phyloP scores from a whole-genome alignment of 768 basidiomycete genomes.

The Tylopilus sp. region DNA sequence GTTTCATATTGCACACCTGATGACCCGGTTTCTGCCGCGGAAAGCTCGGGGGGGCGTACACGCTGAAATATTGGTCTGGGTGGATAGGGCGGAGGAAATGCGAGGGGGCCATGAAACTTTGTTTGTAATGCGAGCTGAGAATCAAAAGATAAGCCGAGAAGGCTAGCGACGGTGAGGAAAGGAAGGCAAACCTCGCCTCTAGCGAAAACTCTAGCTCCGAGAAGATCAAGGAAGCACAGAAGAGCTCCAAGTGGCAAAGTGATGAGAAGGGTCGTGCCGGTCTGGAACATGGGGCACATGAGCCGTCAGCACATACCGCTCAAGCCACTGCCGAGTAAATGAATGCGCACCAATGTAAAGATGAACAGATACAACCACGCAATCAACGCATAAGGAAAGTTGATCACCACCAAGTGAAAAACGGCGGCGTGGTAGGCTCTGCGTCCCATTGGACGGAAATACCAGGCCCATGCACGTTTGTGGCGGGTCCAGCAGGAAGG shows the following conservation, averaged over 20 bases:
- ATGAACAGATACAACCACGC: constrained; percentile 81
- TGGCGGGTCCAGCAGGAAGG: constrained; percentile 5
- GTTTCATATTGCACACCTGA: constrained; percentile 45
- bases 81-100: constrained; percentile 61
- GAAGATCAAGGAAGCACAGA: constrained; percentile 71
- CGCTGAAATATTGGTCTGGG: constrained; percentile 76
- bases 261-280: constrained; percentile 76
- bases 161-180: not conserved
- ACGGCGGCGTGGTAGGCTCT: constrained; percentile 61
- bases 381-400: constrained; percentile 75
- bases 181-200: constrained; percentile 56
- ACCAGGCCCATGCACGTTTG: constrained; percentile 43
- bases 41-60: constrained; percentile 43
- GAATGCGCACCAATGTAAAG: constrained; percentile 62
- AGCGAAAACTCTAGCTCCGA: constrained; percentile 70
- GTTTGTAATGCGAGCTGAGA: constrained; percentile 62
- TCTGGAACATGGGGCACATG: constrained; percentile 37
- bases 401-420: constrained; percentile 67
- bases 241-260: constrained; percentile 75
- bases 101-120: constrained; percentile 64
- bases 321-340: constrained; percentile 1
- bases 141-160: constrained; percentile 13
- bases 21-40: constrained; percentile 48
- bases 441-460: constrained; percentile 60
- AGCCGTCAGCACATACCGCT: constrained; percentile 17